phyloP scores from a whole-genome alignment of 257 asterid genomes.

The Nicotiana attenuata region DNA sequence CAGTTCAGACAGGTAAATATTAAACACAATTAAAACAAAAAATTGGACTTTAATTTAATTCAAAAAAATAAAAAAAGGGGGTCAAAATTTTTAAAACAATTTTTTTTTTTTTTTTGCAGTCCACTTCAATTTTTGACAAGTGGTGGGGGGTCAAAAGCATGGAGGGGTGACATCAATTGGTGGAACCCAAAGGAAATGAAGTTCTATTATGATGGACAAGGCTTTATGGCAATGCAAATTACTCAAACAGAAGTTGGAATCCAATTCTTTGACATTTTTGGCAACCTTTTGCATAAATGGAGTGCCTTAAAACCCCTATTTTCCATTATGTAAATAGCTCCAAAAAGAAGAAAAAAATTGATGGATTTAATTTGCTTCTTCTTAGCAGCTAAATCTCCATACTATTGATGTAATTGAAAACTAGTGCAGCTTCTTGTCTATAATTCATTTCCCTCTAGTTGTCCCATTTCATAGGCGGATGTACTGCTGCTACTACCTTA shows the following conservation, averaged over 20 bases:
- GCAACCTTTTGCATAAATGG: conserved; percentile 33
- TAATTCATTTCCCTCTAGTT: neutral
- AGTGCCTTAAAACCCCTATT: neutral
- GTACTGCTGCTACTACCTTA: neutral
- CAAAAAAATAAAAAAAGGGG: too few species aligned
- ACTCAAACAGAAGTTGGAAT: conserved; percentile 25
- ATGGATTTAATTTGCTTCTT: neutral
- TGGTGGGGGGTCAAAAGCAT: conserved; percentile 89
- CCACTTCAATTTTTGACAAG: conserved; percentile 61
- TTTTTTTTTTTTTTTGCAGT: neutral
- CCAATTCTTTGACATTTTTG: conserved; percentile 35
- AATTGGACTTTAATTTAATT: too few species aligned
- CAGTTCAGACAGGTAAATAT: conserved; percentile 38
- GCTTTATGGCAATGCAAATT: conserved; percentile 59
- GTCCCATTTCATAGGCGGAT: neutral
- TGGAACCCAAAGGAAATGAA: conserved; percentile 23
- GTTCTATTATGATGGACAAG: conserved; percentile 74
- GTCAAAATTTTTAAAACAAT: too few species aligned
- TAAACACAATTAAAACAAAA: neutral
- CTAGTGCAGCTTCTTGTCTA: neutral
- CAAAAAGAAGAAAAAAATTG: neutral
- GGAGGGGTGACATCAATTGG: conserved; percentile 44
- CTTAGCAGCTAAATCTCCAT: neutral
- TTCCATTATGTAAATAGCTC: neutral
- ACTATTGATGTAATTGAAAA: neutral